phyloP scores from a whole-genome alignment of 768 basidiomycete genomes.

The Dendrothele bispora region DNA sequence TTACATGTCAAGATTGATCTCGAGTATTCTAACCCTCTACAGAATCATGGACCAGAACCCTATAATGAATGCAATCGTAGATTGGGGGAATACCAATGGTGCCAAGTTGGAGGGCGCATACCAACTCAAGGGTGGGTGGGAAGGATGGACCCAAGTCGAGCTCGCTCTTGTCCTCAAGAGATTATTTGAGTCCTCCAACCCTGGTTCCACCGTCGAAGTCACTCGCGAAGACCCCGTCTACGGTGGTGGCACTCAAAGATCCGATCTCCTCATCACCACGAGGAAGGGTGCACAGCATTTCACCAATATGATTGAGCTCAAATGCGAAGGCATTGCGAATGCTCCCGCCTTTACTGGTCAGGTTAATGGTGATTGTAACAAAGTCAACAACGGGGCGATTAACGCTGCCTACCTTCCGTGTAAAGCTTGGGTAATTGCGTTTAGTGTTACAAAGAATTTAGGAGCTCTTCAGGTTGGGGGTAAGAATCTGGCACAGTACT shows the following conservation, averaged over 20 bases:
- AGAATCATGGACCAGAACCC: not conserved
- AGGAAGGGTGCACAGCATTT: not conserved
- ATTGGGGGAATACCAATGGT: not conserved
- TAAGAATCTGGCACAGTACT: not conserved
- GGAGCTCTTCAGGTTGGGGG: not conserved
- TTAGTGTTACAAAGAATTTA: not conserved
- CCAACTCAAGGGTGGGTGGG: conserved; percentile 1
- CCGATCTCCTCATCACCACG: not conserved
- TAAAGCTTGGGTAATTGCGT: not conserved
- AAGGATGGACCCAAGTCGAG: conserved; percentile 6
- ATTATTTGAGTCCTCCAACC: not conserved
- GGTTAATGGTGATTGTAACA: not conserved
- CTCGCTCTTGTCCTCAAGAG: not conserved
- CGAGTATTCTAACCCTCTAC: too few species aligned
- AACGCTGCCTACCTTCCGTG: not conserved
- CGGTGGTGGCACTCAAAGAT: not conserved
- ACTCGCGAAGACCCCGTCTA: conserved; percentile 1
- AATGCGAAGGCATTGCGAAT: not conserved
- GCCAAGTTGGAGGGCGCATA: not conserved
- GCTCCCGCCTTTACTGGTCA: not conserved
- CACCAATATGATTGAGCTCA: conserved; percentile 1
- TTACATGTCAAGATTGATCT: too few species aligned
- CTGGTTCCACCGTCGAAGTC: not conserved
- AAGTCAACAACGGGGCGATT: not conserved
- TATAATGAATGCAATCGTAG: not conserved